Conservation (phyloP, 2,329 filamentous ascomycete species). For the Aspergillus ochraceoroseus region DNA sequence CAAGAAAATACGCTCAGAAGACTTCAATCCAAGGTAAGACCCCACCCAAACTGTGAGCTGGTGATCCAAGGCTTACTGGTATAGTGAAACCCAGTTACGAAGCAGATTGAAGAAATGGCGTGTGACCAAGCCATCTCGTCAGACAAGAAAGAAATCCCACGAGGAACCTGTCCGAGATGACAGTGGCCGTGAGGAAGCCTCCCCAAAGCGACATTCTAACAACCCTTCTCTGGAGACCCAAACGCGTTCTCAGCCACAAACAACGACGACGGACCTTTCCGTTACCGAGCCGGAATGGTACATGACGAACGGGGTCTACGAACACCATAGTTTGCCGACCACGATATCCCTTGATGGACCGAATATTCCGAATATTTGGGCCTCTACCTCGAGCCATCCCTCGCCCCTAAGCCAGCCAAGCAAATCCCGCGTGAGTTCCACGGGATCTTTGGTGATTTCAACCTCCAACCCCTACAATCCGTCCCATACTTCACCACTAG, state of each 20-base stretch:
- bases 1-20: conserved; percentile 41
- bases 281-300: conserved; percentile 19
- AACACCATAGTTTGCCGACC: conserved; percentile 12
- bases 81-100: conserved; percentile 43
- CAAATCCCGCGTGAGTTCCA: conserved; percentile 22
- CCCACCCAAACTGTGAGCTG: not conserved
- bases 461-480: conserved; percentile 27
- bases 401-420: conserved; percentile 24
- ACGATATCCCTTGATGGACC: conserved; percentile 14
- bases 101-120: conserved; percentile 45
- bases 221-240: conserved; percentile 16
- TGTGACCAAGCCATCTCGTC: conserved; percentile 44
- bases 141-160: conserved; percentile 40
- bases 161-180: conserved; percentile 23
- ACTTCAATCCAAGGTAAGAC: conserved; percentile 42
- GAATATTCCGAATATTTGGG: conserved; percentile 20
- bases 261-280: conserved; percentile 8
- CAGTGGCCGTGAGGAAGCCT: conserved; percentile 19
- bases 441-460: conserved; percentile 21
- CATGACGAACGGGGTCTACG: conserved; percentile 16
- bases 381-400: conserved; percentile 20
- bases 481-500: conserved; percentile 25
- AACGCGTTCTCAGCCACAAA: conserved; percentile 8
- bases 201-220: conserved; percentile 14
- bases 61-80: conserved; percentile 6